Evolutionary conservation across 495 filamentous ascomycete genomes (phyloP).

Genomic region (Xylaria scruposa): DNA sequence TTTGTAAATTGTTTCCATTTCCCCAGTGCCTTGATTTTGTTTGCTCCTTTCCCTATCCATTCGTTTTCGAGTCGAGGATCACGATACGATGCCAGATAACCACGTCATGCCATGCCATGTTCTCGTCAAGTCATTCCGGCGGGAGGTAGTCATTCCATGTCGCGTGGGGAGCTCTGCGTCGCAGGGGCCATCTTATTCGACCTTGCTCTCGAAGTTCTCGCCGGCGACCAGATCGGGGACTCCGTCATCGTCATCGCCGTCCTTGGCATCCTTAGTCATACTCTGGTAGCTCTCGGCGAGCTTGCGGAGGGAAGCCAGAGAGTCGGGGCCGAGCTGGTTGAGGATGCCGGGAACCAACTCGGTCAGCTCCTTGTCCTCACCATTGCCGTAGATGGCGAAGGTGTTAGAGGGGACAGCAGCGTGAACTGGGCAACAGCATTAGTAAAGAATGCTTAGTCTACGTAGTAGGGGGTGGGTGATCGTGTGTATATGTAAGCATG

Average conservation of each 20-base stretch:
- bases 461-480: not conserved
- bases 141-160: slow-evolving; percentile 20
- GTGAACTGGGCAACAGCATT: slow-evolving; percentile 68
- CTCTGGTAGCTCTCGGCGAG: slow-evolving; percentile 99
- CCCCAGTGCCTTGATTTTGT: slow-evolving; percentile 13
- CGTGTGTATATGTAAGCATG: not conserved
- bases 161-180: slow-evolving; percentile 14
- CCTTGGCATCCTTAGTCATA: slow-evolving; percentile 96
- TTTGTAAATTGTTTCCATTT: slow-evolving; percentile 19
- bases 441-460: not conserved
- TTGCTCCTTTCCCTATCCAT: slow-evolving; percentile 25
- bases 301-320: slow-evolving; percentile 96
- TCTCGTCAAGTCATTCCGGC: slow-evolving; percentile 24
- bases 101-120: slow-evolving; percentile 19
- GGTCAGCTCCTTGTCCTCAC: slow-evolving; percentile 99
- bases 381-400: slow-evolving; percentile 98
- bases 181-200: slow-evolving; percentile 67
- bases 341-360: slow-evolving; percentile 99
- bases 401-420: slow-evolving; percentile 94
- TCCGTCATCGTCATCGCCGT: slow-evolving; percentile 79
- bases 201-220: slow-evolving; percentile 95
- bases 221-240: slow-evolving; percentile 95
- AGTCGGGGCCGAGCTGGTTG: slow-evolving; percentile 98
- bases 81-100: slow-evolving; percentile 25
- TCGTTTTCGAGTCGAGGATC: slow-evolving; percentile 22